Evolutionary conservation across 2,329 filamentous ascomycete species (phyloP), one percentile per base, ranked within the genome.

Genomic region (Colletotrichum gloeosporioides): DNA sequence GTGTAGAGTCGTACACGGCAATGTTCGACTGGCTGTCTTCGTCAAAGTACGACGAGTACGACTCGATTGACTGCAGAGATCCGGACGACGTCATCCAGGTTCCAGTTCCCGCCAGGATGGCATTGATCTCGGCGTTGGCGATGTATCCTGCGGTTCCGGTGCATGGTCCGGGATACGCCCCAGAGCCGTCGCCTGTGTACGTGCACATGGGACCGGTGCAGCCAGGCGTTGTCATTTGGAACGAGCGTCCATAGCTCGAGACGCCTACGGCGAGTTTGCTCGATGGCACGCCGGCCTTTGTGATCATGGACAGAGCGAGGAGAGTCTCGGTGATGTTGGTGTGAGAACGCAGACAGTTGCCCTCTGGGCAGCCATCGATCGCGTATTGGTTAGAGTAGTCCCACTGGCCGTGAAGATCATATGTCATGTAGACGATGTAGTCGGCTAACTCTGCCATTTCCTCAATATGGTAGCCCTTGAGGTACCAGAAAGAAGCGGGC

Each of bases 401-500:
- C 70, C 69, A 67, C 22, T 75, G 76, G 7, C 84, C 83, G n/a
- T 85, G 83, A 0, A 85, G 70, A 61, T 85, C 83, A 16, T 85
- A 85, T 4, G 83, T 83, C 75, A 85, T 85, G 32, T 80, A 84
- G 15, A 85, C 78, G 15, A 85, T 81, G 53, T 86, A 85, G 67
- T 85, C 82, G 0, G 84, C 53, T 2, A 78, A 29, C 3, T 71
- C 65, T 12, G 71, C 77, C 57, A 86, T 87, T 0, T 80, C 69
- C 4, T 79, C 75, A 0, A 87, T 83, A 0, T 82, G 84, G 69
- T 84, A 87, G 0, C 73, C 69, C 73, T 82, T 83, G 0, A 87
- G 79, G 22, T 87, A 87, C 84, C 84, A 86, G 71, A 81, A 87
- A 0, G 85, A 86, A 0, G 84, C 82, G 1, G 85, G 85, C 0